These are phyloP conservation scores for Leonotis leonurus DNA, from an alignment of 257 asterid species.

Conservation along the genomic window DNA sequence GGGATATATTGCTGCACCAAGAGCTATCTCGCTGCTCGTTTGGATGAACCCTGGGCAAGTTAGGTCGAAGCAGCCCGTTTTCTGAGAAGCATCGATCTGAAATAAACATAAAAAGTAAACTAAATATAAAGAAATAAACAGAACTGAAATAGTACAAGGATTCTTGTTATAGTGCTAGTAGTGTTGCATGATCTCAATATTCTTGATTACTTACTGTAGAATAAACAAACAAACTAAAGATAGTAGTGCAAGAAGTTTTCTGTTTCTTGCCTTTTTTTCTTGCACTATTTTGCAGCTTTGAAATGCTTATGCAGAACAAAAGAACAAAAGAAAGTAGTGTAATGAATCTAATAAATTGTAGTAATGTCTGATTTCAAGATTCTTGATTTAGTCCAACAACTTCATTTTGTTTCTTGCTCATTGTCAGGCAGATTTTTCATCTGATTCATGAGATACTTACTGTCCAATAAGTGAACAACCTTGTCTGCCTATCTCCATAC, in stretches of 20 bases:
- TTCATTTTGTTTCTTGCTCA: neutral
- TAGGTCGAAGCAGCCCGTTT: constrained; percentile 64
- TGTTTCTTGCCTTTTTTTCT: no score
- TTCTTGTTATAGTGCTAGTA: no score
- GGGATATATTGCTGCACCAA: constrained; percentile 65
- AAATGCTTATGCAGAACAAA: no score
- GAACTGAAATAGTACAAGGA: no score
- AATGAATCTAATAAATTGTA: neutral
- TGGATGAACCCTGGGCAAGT: constrained; percentile 76
- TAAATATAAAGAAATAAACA: no score
- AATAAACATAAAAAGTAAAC: no score
- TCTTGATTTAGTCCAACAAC: neutral
- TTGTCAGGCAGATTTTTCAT: neutral
- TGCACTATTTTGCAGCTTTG: no score
- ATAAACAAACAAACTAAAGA: no score
- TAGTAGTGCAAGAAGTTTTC: no score
- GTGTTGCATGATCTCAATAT: no score
- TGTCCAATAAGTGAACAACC: constrained; percentile 67
- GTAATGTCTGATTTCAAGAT: neutral
- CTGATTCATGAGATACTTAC: constrained; percentile 28
- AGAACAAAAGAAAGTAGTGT: neutral
- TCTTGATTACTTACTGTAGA: no score
- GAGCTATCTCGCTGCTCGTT: constrained; percentile 49
- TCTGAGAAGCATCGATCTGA: constrained; percentile 40
- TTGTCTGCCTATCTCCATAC: constrained; percentile 62